phyloP scores from a whole-genome alignment of 768 basidiomycete species.

The Kondoa subrosea region DNA sequence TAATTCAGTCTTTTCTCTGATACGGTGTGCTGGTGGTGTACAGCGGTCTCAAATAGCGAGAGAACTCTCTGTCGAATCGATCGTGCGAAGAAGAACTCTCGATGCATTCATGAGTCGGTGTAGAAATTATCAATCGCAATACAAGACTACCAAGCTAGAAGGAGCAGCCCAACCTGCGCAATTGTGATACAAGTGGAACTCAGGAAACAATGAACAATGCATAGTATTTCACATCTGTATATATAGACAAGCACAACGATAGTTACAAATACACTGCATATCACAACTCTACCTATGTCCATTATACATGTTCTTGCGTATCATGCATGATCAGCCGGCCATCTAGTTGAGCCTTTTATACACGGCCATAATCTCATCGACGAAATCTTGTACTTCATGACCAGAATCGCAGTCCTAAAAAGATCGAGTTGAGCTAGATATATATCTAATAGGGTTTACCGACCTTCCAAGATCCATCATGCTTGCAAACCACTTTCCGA shows the following conservation, averaged over 20 bases:
- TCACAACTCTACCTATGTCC: too few relatives aligned
- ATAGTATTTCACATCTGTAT: neutral
- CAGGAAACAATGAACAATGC: neutral
- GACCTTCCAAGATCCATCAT: neutral
- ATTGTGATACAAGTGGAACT: neutral
- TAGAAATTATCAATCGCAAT: neutral
- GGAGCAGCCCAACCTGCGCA: neutral
- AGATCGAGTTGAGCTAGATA: neutral
- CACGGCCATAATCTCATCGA: neutral
- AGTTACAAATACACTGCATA: neutral
- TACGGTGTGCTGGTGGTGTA: neutral
- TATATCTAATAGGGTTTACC: too few relatives aligned
- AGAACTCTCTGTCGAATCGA: neutral
- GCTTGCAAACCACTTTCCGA: neutral
- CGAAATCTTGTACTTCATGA: neutral
- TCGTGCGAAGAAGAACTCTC: neutral
- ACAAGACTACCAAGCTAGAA: neutral
- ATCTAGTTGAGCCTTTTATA: conserved; percentile 3
- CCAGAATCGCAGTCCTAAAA: conserved; percentile 1
- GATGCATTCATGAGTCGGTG: neutral
- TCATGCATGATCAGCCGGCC: neutral
- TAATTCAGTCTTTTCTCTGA: neutral
- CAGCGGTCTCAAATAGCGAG: neutral
- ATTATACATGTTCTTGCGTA: too few relatives aligned
- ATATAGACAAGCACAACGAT: neutral